Evolutionary conservation across 1,139 yeast species (phyloP).

Genomic region (Scheffersomyces insectosa): DNA sequence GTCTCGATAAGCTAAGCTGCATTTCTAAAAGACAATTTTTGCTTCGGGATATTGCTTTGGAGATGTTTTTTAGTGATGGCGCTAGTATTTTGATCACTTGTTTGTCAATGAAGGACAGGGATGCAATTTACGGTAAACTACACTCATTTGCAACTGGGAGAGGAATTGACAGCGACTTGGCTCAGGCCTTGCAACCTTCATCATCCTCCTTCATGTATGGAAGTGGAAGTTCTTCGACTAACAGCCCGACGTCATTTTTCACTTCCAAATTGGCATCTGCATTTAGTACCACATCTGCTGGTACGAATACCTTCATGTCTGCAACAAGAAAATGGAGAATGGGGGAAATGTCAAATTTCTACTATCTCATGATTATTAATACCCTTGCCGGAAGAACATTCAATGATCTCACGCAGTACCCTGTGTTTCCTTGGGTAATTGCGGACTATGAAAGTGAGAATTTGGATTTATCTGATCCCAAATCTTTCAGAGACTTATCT

Average conservation of each 20-base stretch:
- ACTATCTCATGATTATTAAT: constrained; percentile 73
- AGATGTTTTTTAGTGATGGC: constrained; percentile 72
- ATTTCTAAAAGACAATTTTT: constrained; percentile 73
- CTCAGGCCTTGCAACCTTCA: constrained; percentile 51
- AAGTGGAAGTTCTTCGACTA: constrained; percentile 3
- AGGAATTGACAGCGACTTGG: constrained; percentile 52
- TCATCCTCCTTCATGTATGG: constrained; percentile 14
- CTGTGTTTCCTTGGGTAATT: constrained; percentile 88
- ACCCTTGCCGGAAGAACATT: constrained; percentile 85
- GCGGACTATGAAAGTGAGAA: constrained; percentile 72
- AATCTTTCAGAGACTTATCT: constrained; percentile 67
- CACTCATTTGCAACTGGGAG: constrained; percentile 47
- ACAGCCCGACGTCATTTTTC: constrained; percentile 20
- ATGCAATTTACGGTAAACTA: constrained; percentile 51
- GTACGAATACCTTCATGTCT: constrained; percentile 29
- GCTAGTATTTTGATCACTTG: constrained; percentile 65
- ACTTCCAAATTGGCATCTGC: constrained; percentile 40
- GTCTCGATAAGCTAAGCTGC: constrained; percentile 54
- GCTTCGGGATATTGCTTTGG: constrained; percentile 76
- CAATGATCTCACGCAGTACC: constrained; percentile 85
- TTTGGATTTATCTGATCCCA: constrained; percentile 61
- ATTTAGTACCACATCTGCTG: constrained; percentile 20
- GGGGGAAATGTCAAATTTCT: constrained; percentile 80
- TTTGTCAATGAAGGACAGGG: constrained; percentile 51
- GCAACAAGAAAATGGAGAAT: constrained; percentile 71